Percentiles rank a stretch among this genome's conserved stretches.
phyloP scores from a whole-genome alignment of 495 filamentous ascomycete genomes.

The Neurospora africana region DNA sequence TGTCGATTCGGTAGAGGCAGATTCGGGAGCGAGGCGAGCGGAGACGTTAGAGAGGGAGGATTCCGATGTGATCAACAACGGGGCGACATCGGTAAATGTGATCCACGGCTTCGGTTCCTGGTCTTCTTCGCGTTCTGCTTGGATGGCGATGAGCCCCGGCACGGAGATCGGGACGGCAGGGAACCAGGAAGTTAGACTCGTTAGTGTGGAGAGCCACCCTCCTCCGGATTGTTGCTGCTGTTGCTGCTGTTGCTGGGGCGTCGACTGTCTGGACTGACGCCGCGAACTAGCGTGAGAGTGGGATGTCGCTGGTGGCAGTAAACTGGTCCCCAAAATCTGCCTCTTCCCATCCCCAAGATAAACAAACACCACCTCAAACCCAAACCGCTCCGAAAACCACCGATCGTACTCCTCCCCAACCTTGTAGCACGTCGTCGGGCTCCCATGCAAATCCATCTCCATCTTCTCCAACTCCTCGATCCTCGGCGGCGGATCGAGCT shows the following conservation, averaged over 20 bases:
- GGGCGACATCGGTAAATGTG: constrained; percentile 72
- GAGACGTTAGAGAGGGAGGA: constrained; percentile 59
- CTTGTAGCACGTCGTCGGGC: constrained; percentile 51
- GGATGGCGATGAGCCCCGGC: constrained; percentile 10
- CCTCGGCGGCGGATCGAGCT: background rate
- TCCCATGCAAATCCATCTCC: constrained; percentile 51
- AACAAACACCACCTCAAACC: constrained; percentile 53
- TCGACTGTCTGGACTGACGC: background rate
- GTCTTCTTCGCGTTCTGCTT: background rate
- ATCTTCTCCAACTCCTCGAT: constrained; percentile 37
- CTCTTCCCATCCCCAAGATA: constrained; percentile 58
- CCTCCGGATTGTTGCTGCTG: background rate
- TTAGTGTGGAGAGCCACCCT: constrained; percentile 37
- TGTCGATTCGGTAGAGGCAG: constrained; percentile 7
- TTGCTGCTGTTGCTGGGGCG: constrained; percentile 5
- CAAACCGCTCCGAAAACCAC: constrained; percentile 68
- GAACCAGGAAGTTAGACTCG: background rate
- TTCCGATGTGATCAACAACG: constrained; percentile 62
- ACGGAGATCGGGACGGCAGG: constrained; percentile 11
- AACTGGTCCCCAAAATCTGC: constrained; percentile 49
- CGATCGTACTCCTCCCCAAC: constrained; percentile 55
- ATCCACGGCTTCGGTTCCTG: constrained; percentile 29
- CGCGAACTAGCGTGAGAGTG: background rate
- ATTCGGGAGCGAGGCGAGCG: constrained; percentile 41
- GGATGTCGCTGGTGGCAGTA: constrained; percentile 18